Evolutionary conservation across 225 moss, liverwort and hornwort genomes (phyloP), one percentile per base, ranked within the genome.

Genomic region (Antitrichia curtipendula): DNA sequence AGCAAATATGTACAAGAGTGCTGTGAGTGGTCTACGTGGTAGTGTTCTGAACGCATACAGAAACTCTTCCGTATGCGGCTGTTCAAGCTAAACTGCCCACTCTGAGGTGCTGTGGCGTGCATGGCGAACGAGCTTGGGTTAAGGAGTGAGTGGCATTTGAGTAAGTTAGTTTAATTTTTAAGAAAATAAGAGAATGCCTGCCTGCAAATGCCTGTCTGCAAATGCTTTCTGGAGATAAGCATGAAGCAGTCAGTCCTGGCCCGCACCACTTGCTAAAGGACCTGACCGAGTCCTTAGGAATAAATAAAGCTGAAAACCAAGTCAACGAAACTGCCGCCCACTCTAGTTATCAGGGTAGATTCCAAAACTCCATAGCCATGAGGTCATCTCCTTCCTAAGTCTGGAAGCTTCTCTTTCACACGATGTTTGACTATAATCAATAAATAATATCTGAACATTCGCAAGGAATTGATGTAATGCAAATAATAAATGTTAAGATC

Each of bases 271-370:
- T 57, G 29, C 73, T 85, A 57, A 58, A 62, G 77, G 56, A 36
- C 54, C 68, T 88, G 88, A 90, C 88, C 36, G 12, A 81, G 80
- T 90, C 90, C 73, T 72, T 8, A 31, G 5, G 69, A 80, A 80
- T 53, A 25, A 80, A 78, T 71, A 84, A 68, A 84, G 74, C 34
- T 52, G 16, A 52, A 73, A 47, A 66, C 83, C 73, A 43, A 64
- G 88, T 91, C 89, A 89, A 89, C 84, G n/a, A 76, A 82, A 45
- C 74, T 41, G 89, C 88, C 88, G 82, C 78, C 85, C 85, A 91
- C 88, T 86, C 76, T 87, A 91, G 74, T 40, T 82, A 41, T 88
- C 64, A 78, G 72, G 27, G 63, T 52, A 88, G 91, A 60, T 80
- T 83, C 83, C 83, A 86, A 45, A 81, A 43, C 56, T 81, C 61